Conservation (phyloP, 225 moss, liverwort and hornwort genomes). For the Anthoceros angustus region DNA sequence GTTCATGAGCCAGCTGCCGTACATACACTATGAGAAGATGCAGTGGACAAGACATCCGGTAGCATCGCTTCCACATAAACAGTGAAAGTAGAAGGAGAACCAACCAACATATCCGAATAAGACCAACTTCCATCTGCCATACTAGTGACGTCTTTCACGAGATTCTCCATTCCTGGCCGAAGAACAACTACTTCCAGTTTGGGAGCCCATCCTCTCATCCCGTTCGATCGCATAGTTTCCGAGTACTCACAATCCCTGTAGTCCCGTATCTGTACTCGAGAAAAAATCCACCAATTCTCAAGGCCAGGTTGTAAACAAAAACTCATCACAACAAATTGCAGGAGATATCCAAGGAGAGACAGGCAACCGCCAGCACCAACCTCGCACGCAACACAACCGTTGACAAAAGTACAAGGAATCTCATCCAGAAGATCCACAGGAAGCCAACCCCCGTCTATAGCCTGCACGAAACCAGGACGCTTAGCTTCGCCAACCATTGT, state of each 20-base stretch:
- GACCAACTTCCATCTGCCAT: slow-evolving; percentile 91
- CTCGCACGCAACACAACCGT: slow-evolving; percentile 94
- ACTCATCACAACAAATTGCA: slow-evolving; percentile 5
- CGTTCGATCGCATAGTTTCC: slow-evolving; percentile 29
- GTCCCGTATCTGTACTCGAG: slow-evolving; percentile 61
- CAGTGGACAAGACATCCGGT: not conserved
- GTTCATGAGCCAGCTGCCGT: not conserved
- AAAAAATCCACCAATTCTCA: not conserved
- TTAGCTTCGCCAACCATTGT: not conserved
- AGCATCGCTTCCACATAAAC: not conserved
- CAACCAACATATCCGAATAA: slow-evolving; percentile 70
- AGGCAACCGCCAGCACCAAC: slow-evolving; percentile 16
- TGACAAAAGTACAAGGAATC: slow-evolving; percentile 72
- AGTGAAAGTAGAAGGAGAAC: slow-evolving; percentile 9
- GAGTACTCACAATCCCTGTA: slow-evolving; percentile 55
- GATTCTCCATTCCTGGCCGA: slow-evolving; percentile 67
- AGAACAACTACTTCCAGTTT: slow-evolving; percentile 53
- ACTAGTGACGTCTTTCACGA: slow-evolving; percentile 68
- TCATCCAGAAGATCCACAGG: slow-evolving; percentile 83
- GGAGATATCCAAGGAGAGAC: not conserved
- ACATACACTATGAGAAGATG: not conserved
- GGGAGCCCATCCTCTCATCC: slow-evolving; percentile 43
- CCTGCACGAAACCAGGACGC: slow-evolving; percentile 33
- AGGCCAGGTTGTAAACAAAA: not conserved
- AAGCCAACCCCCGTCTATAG: slow-evolving; percentile 91